A percentile compares a stretch with the other conserved stretches of the same genome.
phyloP scores from a whole-genome alignment of 1,284 basidiomycete genomes.

The Cryptococcus floricola region DNA sequence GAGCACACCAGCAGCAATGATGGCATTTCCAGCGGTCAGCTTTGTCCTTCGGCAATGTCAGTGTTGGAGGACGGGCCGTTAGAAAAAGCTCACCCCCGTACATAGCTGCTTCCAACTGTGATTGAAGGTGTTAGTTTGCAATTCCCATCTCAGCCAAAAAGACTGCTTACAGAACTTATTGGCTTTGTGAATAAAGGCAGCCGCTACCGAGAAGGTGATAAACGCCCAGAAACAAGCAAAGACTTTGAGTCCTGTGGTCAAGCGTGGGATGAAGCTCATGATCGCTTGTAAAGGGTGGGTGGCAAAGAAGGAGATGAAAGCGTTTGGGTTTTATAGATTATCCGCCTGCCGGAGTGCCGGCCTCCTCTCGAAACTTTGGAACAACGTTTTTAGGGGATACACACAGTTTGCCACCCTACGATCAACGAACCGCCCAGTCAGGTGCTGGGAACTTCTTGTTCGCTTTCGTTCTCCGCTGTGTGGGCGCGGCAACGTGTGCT shows the following conservation, averaged over 20 bases:
- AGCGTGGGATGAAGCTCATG: constrained; percentile 18
- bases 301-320: not conserved
- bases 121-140: not conserved
- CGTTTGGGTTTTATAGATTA: too few relatives aligned
- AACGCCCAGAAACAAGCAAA: constrained; percentile 31
- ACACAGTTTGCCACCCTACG: too few relatives aligned
- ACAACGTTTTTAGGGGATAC: too few relatives aligned
- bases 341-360: too few relatives aligned
- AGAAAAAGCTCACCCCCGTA: too few relatives aligned
- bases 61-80: too few relatives aligned
- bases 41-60: not conserved
- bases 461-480: too few relatives aligned
- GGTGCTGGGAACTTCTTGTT: too few relatives aligned
- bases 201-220: constrained; percentile 24
- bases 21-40: constrained; percentile 29
- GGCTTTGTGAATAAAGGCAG: constrained; percentile 16
- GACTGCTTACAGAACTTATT: constrained; percentile 16
- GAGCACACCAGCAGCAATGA: constrained; percentile 31
- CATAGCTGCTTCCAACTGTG: too few relatives aligned
- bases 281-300: not conserved
- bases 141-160: constrained; percentile 9
- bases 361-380: too few relatives aligned
- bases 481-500: too few relatives aligned
- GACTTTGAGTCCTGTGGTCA: constrained; percentile 24
- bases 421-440: too few relatives aligned